A percentile compares a stretch with the other conserved stretches of the same genome.
Conservation (phyloP, 768 basidiomycete species). For the Boletus vinaceobasis region DNA sequence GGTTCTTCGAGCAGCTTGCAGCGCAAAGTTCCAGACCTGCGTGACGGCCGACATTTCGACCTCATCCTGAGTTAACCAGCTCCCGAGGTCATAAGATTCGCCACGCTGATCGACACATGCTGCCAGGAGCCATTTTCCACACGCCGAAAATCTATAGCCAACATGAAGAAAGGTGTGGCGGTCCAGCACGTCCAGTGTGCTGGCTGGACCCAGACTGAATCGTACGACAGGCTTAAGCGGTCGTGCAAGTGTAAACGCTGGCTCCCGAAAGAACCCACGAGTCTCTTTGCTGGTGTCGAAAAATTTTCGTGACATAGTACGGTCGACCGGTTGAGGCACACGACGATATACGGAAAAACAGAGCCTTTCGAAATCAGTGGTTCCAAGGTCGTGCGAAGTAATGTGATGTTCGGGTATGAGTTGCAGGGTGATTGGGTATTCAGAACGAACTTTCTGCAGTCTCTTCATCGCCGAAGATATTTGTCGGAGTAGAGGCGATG, state of each 20-base stretch:
- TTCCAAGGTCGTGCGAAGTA: slow-evolving; percentile 30
- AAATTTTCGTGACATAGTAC: slow-evolving; percentile 55
- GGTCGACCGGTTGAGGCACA: slow-evolving; percentile 56
- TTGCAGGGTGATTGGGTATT: slow-evolving; percentile 59
- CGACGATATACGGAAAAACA: slow-evolving; percentile 72
- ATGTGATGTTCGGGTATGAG: slow-evolving; percentile 68
- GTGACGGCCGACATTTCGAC: slow-evolving; percentile 46
- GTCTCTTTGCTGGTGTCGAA: slow-evolving; percentile 38
- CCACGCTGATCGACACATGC: slow-evolving; percentile 76
- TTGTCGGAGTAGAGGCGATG: slow-evolving; percentile 67
- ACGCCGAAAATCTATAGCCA: slow-evolving; percentile 63
- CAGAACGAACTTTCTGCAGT: slow-evolving; percentile 43
- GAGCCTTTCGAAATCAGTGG: slow-evolving; percentile 42
- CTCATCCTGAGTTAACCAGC: slow-evolving; percentile 59
- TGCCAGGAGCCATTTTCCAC: slow-evolving; percentile 76
- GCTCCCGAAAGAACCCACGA: slow-evolving; percentile 58
- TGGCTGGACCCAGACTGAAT: slow-evolving; percentile 39
- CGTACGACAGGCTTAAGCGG: slow-evolving; percentile 34
- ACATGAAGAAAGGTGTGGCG: slow-evolving; percentile 69
- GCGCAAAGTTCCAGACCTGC: slow-evolving; percentile 70
- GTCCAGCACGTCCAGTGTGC: slow-evolving; percentile 50
- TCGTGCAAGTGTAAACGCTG: slow-evolving; percentile 62
- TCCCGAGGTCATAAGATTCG: slow-evolving; percentile 65
- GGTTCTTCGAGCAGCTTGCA: slow-evolving; percentile 57
- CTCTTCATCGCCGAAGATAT: slow-evolving; percentile 63